These are phyloP conservation scores for Trypanosomatidae sp. DNA, from an alignment of 208 protist genomes.

Conservation along the genomic window DNA sequence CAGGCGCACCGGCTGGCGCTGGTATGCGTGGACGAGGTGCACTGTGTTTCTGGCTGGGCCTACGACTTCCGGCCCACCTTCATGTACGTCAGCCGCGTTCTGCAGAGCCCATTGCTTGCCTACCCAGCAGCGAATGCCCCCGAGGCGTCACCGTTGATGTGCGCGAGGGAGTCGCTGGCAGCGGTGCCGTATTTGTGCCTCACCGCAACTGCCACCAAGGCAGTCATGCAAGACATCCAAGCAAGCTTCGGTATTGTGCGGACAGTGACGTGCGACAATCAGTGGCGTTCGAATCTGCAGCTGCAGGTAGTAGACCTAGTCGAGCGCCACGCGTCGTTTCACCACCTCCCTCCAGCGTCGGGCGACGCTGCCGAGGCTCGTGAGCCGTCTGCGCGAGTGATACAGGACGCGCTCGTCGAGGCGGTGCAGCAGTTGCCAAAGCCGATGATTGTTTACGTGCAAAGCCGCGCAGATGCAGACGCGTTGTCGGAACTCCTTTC, in stretches of 20 bases:
- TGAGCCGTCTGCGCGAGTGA: slow-evolving; percentile 35
- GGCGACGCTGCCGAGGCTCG: neutral
- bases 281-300: slow-evolving; percentile 59
- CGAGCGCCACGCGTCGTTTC: slow-evolving; percentile 15
- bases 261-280: slow-evolving; percentile 42
- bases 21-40: slow-evolving; percentile 95
- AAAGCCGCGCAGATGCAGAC: slow-evolving; percentile 77
- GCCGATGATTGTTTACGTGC: slow-evolving; percentile 90
- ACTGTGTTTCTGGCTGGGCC: slow-evolving; percentile 97
- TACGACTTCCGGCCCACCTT: slow-evolving; percentile 94
- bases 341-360: neutral
- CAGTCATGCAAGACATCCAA: slow-evolving; percentile 81
- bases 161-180: neutral
- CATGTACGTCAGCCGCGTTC: slow-evolving; percentile 72
- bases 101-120: slow-evolving; percentile 31
- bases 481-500: slow-evolving; percentile 57
- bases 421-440: slow-evolving; percentile 68
- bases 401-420: slow-evolving; percentile 64
- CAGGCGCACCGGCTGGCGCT: slow-evolving; percentile 70
- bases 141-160: slow-evolving; percentile 7
- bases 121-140: neutral
- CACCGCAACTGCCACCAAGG: slow-evolving; percentile 78
- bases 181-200: slow-evolving; percentile 72
- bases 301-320: slow-evolving; percentile 54
- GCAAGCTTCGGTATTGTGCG: slow-evolving; percentile 61